These are phyloP conservation scores for Mortierella sp. DNA, from an alignment of 371 early-diverging fungal genomes.

Conservation along the genomic window DNA sequence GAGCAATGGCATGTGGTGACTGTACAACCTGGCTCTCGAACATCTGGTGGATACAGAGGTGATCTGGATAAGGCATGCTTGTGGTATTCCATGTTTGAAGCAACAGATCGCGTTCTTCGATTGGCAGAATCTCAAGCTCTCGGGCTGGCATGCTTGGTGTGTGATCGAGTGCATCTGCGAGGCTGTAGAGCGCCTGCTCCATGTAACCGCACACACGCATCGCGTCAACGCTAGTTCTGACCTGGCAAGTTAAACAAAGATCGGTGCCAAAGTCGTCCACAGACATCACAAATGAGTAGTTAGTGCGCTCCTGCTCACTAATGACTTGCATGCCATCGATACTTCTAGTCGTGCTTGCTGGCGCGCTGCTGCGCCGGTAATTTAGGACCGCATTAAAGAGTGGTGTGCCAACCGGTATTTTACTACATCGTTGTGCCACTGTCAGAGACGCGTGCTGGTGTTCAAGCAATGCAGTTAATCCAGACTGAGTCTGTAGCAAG, in stretches of 20 bases:
- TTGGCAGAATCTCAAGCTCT: slow-evolving; percentile 14
- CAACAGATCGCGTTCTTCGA: slow-evolving; percentile 7
- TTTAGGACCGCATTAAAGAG: slow-evolving; percentile 26
- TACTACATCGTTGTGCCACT: slow-evolving; percentile 37
- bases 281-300: slow-evolving; percentile 17
- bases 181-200: slow-evolving; percentile 15
- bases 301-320: slow-evolving; percentile 2
- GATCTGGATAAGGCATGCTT: background rate
- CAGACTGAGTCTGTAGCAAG: slow-evolving; percentile 8
- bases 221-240: background rate
- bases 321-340: background rate
- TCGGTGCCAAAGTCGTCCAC: slow-evolving; percentile 12
- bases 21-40: slow-evolving; percentile 19
- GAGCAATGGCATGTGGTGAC: slow-evolving; percentile 27
- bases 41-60: slow-evolving; percentile 12
- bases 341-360: background rate
- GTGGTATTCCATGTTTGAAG: slow-evolving; percentile 26
- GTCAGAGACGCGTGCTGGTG: slow-evolving; percentile 27
- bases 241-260: background rate
- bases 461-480: slow-evolving; percentile 10
- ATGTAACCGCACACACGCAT: slow-evolving; percentile 13
- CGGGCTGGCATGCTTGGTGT: slow-evolving; percentile 3
- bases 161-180: slow-evolving; percentile 12
- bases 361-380: slow-evolving; percentile 23
- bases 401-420: slow-evolving; percentile 26